A percentile compares a stretch with the other conserved stretches of the same genome.
phyloP scores from a whole-genome alignment of 345 rosid genomes.

The Linum usitatissimum region DNA sequence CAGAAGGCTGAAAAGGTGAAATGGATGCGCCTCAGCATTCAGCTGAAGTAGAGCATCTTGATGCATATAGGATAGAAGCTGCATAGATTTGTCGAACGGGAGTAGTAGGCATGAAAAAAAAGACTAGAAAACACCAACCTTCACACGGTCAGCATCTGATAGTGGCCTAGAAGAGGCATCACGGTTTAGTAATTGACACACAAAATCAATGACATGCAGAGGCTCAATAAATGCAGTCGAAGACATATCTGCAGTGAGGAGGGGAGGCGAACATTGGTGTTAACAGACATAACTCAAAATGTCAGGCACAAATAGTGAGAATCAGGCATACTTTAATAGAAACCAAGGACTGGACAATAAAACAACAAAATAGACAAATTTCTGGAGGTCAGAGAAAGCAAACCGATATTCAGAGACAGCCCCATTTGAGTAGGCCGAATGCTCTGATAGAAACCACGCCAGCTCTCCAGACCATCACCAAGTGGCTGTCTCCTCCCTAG shows the following conservation, averaged over 20 bases:
- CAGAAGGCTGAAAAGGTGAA: not conserved
- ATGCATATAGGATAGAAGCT: not conserved
- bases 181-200: slow-evolving; percentile 23
- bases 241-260: slow-evolving; percentile 26
- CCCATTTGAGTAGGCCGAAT: slow-evolving; percentile 41
- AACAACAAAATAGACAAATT: not conserved
- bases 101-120: not conserved
- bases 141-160: slow-evolving; percentile 28
- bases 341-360: too few relatives aligned
- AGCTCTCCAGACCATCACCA: slow-evolving; percentile 30
- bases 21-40: not conserved
- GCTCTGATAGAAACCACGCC: slow-evolving; percentile 40
- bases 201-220: slow-evolving; percentile 30
- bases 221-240: slow-evolving; percentile 31
- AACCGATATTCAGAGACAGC: slow-evolving; percentile 35
- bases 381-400: not conserved
- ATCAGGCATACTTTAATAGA: too few relatives aligned
- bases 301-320: too few relatives aligned
- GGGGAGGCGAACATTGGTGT: not conserved
- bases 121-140: slow-evolving; percentile 13
- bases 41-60: not conserved
- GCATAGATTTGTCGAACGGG: not conserved
- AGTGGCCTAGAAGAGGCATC: slow-evolving; percentile 29
- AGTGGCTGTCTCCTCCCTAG: slow-evolving; percentile 19
- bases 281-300: not conserved